Base-by-base conservation (phyloP, 305 asterid species). In the Fraxinus sp. region DNA sequence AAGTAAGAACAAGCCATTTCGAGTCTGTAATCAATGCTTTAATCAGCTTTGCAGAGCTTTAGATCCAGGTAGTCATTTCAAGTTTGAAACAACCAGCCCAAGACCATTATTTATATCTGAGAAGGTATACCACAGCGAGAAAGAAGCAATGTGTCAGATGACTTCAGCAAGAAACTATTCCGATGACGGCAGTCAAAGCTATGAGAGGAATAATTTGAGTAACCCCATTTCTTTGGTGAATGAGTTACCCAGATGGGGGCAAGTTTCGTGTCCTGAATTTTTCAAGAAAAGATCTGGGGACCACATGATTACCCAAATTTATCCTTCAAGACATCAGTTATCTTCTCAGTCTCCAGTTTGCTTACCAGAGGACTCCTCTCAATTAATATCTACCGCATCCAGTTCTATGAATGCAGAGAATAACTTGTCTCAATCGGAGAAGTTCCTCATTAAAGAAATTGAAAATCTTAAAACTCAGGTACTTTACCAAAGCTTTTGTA, bases 11-110 rank as follows among this genome's bases (percentile, higher is more conserved):
- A 88, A 88, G 82, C 76, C 87, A 33, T 87, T 85, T 81, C 87
- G 92, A 18, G 92, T 88, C 3, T 90, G 91, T 59, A 86, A 86
- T 81, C 86, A 81, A 64, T 90, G 92, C 86, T 88, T 88, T 64
- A 80, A 80, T 76, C 87, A 78, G 78, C 86, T 89, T 76, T 79
- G 80, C 80, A 82, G 82, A 14, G 57, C 77, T 7, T 74, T 87
- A 62, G 83, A 82, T 59, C 83, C 78, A 11, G 79, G 77, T 30
- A 82, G 85, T 41, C 44, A 79, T 18, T 66, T 82, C 7, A 83
- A 81, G 76, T 18, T 72, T 36, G 86, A 80, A 44, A 79, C 49
- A 13, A 76, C 16, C 68, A 88, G 84, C 71, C 91, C 92, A 41
- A 85, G 92, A 66, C 88, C 87, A 4, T 73, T 84, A 46, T 57